phyloP scores from a whole-genome alignment of 2,329 filamentous ascomycete species.

The Samsoniella hepiali region DNA sequence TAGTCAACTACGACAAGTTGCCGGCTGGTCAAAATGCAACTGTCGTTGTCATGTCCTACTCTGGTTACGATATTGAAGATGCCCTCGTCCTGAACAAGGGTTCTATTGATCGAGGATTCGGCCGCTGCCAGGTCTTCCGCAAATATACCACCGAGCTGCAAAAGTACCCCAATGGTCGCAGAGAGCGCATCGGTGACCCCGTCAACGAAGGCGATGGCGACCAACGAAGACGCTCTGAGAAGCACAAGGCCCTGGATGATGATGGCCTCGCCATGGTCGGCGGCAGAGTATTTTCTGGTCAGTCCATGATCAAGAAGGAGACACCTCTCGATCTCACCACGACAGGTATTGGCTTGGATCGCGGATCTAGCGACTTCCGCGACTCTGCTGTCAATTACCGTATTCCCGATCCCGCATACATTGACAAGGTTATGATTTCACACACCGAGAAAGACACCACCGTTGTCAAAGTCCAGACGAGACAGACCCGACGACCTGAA shows the following conservation, averaged over 20 bases:
- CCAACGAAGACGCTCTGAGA: conserved; percentile 57
- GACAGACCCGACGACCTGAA: conserved; percentile 93
- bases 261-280: conserved; percentile 90
- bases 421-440: conserved; percentile 95
- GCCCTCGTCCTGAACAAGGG: conserved; percentile 95
- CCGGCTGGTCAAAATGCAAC: conserved; percentile 96
- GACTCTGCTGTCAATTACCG: conserved; percentile 75
- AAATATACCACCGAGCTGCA: conserved; percentile 87
- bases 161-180: conserved; percentile 79
- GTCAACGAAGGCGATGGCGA: conserved; percentile 57
- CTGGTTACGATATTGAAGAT: conserved; percentile 98
- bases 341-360: conserved; percentile 66
- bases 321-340: conserved; percentile 75
- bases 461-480: conserved; percentile 88
- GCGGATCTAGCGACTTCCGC: conserved; percentile 60
- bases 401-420: conserved; percentile 78
- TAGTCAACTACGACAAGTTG: conserved; percentile 95
- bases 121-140: conserved; percentile 95
- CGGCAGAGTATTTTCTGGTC: conserved; percentile 69
- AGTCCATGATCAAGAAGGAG: conserved; percentile 89
- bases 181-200: conserved; percentile 62
- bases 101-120: conserved; percentile 90
- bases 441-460: conserved; percentile 82
- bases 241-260: conserved; percentile 70
- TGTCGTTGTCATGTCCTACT: conserved; percentile 99